Base-by-base conservation (phyloP, 768 basidiomycete genomes). In the Leccinellum albellum region DNA sequence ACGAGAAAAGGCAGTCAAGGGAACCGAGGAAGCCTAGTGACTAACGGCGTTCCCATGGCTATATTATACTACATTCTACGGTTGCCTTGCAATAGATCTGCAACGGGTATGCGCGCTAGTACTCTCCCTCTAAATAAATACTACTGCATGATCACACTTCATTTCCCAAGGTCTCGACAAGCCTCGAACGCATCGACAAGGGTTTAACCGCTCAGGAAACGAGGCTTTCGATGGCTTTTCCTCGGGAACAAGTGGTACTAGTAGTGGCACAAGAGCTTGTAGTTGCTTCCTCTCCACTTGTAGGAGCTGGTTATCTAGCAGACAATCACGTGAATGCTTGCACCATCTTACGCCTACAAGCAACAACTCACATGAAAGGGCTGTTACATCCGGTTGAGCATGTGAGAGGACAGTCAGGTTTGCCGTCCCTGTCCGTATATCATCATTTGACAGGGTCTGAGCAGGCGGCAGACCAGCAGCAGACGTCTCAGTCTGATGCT, bases 151-250 rank as follows among this genome's bases (percentile, higher is more conserved):
- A n/a, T n/a, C n/a, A 14, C 15, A 4, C 17, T 20, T 23, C 24
- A n/a, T n/a, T n/a, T n/a, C n/a, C n/a, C 31, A 35, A 53, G 28
- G 55, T n/a, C 24, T 47, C 21, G 32, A 46, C 42, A 35, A 9
- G 23, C 32, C 15, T 23, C 54, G 52, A 10, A 56, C 21, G 31
- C 33, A 23, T 40, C 54, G 51, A 37, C 62, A 64, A 24, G 59
- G 63, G 45, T 58, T 62, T 51, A 64, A 42, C 20, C 54, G 40
- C 45, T 55, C 37, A 15, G 63, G 42, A 40, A 60, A 21, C 6
- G 52, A 58, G 2, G 6, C 5, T 44, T 46, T 63, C 21, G 44
- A 32, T 14, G 33, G 23, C 28, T 49, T 44, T 45, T 54, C 48
- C 40, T 50, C 53, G 17, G 29, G 17, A 53, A 29, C 52, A 3